Base-by-base conservation (phyloP, 2,329 filamentous ascomycete species). In the Davidsoniella virescens region DNA sequence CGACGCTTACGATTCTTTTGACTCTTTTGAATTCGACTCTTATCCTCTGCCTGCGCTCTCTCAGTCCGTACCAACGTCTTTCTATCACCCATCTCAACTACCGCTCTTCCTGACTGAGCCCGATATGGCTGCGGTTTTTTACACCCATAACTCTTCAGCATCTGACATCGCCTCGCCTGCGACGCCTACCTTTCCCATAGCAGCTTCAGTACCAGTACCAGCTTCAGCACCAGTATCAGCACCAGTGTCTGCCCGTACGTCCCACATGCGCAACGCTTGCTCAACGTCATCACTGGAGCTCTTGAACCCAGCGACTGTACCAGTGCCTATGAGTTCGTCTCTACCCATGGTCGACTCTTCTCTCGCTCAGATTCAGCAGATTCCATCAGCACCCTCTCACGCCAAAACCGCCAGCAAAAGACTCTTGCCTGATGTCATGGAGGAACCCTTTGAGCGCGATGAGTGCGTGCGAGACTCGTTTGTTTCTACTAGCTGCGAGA, bases 381-480 rank as follows among this genome's bases (percentile, higher is more conserved):
- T 52, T 41, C 52, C 40, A 44, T 44, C 36, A 38, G 52, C 50
- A 20, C 51, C 49, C 10, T 49, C 65, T 67, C 54, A 59, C 48
- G 57, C 58, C 54, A 76, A 78, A 56, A 67, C 51, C 18, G 37
- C 44, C 4, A 52, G 49, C 58, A 85, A 85, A 65, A 73, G 76
- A 54, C 73, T 72, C 48, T 70, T 95, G 54, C 83, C 86, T 14
- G 84, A 92, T 59, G 83, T 95, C 17, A 76, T 87, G 59, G 88
- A 95, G 63, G 87, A 94, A 59, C 80, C 83, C 2, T 66, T 79
- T 40, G 83, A 88, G 62, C 75, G 73, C 49, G 83, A 83, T 18
- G 75, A 80, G 25, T 71, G 73, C 49, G 69, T 70, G 46, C 65
- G 50, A 16, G 46, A 47, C 45, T 52, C 50, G n/a, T 52, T 41